phyloP scores from a whole-genome alignment of 768 basidiomycete genomes.

The Xerocomus brunneocitrinus region DNA sequence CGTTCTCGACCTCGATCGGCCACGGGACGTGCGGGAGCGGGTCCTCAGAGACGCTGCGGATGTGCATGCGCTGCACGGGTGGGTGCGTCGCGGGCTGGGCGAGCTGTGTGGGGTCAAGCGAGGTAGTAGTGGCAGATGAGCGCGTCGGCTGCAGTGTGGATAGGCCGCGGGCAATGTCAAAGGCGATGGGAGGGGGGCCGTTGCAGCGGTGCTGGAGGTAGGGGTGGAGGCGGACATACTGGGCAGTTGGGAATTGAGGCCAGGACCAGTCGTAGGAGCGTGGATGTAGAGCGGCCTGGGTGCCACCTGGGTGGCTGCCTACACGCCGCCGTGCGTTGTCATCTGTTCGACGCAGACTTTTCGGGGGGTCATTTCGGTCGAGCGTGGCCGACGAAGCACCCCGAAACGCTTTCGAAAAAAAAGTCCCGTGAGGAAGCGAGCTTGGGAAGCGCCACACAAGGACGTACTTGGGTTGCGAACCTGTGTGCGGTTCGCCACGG shows the following conservation, averaged over 20 bases:
- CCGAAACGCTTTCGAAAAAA: slow-evolving; percentile 17
- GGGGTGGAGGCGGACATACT: slow-evolving; percentile 53
- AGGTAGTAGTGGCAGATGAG: slow-evolving; percentile 20
- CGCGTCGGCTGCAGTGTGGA: neutral
- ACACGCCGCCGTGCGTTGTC: slow-evolving; percentile 28
- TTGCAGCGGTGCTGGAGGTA: slow-evolving; percentile 44
- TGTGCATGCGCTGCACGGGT: slow-evolving; percentile 51
- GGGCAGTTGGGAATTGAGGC: slow-evolving; percentile 38
- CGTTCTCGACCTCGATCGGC: slow-evolving; percentile 49
- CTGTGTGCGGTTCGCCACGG: slow-evolving; percentile 35
- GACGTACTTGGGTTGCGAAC: slow-evolving; percentile 44
- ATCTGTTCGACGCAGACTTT: slow-evolving; percentile 24
- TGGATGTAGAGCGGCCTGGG: slow-evolving; percentile 48
- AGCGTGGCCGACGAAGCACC: slow-evolving; percentile 24
- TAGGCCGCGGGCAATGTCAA: slow-evolving; percentile 39
- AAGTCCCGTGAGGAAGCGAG: neutral
- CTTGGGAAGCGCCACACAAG: neutral
- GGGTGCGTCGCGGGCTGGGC: slow-evolving; percentile 66
- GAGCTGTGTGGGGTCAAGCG: slow-evolving; percentile 33
- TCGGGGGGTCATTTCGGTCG: slow-evolving; percentile 31
- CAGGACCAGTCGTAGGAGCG: slow-evolving; percentile 43
- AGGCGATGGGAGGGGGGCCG: slow-evolving; percentile 41
- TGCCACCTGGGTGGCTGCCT: slow-evolving; percentile 47
- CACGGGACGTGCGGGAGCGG: slow-evolving; percentile 46
- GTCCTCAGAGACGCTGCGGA: slow-evolving; percentile 51